phyloP scores from a whole-genome alignment of 2,329 filamentous ascomycete genomes.

The Exophiala viscosa region DNA sequence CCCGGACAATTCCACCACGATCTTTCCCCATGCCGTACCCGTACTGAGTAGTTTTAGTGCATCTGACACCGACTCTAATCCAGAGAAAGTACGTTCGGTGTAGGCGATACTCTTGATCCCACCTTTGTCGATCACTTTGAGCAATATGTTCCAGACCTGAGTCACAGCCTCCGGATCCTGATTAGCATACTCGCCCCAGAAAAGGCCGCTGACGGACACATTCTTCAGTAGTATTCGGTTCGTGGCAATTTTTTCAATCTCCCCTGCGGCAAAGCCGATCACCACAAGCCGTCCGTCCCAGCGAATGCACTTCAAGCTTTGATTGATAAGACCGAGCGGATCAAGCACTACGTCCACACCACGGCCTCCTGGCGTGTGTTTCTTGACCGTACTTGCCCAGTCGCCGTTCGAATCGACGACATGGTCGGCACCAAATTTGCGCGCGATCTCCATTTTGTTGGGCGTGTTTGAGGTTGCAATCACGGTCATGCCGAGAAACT shows the following conservation, averaged over 20 bases:
- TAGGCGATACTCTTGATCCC: constrained; percentile 80
- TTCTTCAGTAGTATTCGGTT: constrained; percentile 93
- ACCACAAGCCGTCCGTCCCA: constrained; percentile 89
- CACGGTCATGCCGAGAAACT: constrained; percentile 83
- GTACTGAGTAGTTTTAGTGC: constrained; percentile 57
- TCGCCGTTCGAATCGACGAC: constrained; percentile 67
- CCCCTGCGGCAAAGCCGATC: constrained; percentile 80
- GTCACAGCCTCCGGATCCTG: constrained; percentile 68
- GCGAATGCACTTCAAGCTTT: constrained; percentile 81
- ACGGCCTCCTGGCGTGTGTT: constrained; percentile 58
- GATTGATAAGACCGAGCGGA: constrained; percentile 81
- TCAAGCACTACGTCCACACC: constrained; percentile 93
- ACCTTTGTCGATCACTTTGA: constrained; percentile 68
- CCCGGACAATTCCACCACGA: constrained; percentile 63
- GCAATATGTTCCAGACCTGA: constrained; percentile 76
- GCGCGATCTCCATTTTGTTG: constrained; percentile 75
- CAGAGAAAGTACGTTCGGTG: constrained; percentile 73
- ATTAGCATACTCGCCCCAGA: constrained; percentile 78
- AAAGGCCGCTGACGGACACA: constrained; percentile 76
- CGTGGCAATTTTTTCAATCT: constrained; percentile 85
- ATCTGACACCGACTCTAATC: constrained; percentile 71
- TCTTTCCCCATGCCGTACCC: constrained; percentile 90
- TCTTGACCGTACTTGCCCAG: constrained; percentile 53
- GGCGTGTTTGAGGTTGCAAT: constrained; percentile 80
- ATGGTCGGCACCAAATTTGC: constrained; percentile 77